Evolutionary conservation across 352 stramenopile genomes (phyloP).

Genomic region (Pythium scleroteichum): DNA sequence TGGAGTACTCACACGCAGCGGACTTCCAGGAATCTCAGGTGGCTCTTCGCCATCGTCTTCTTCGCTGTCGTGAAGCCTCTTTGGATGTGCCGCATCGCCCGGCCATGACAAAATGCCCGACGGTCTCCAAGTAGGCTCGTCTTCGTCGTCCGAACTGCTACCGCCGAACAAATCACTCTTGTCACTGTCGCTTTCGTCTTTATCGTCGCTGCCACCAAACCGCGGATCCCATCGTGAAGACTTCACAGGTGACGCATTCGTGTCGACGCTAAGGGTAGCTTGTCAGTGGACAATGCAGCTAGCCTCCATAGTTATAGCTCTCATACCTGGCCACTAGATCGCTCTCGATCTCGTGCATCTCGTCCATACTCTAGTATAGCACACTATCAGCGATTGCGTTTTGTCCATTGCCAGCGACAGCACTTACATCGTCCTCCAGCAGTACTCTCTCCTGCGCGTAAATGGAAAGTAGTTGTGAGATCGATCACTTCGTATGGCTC

Average conservation of each 20-base stretch:
- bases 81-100: too few species aligned
- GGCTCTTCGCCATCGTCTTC: slow-evolving; percentile 45
- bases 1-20: slow-evolving; percentile 35
- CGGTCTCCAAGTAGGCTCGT: too few species aligned
- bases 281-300: not conserved
- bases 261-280: slow-evolving; percentile 43
- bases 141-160: slow-evolving; percentile 14
- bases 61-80: not conserved
- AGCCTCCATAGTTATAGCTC: not conserved
- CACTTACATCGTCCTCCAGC: slow-evolving; percentile 49
- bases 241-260: slow-evolving; percentile 46
- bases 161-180: slow-evolving; percentile 22
- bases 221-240: not conserved
- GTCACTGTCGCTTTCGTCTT: slow-evolving; percentile 23
- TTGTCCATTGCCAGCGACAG: not conserved
- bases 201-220: not conserved
- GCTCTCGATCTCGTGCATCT: slow-evolving; percentile 66
- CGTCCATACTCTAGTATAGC: slow-evolving; percentile 69
- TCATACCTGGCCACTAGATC: slow-evolving; percentile 50
- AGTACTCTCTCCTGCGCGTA: slow-evolving; percentile 37
- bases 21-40: slow-evolving; percentile 71
- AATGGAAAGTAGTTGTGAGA: not conserved
- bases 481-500: not conserved
- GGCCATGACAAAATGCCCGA: too few species aligned
- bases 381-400: too few species aligned